These are phyloP conservation scores for Fibroporia radiculosa DNA, from an alignment of 768 basidiomycete genomes.

Conservation along the genomic window DNA sequence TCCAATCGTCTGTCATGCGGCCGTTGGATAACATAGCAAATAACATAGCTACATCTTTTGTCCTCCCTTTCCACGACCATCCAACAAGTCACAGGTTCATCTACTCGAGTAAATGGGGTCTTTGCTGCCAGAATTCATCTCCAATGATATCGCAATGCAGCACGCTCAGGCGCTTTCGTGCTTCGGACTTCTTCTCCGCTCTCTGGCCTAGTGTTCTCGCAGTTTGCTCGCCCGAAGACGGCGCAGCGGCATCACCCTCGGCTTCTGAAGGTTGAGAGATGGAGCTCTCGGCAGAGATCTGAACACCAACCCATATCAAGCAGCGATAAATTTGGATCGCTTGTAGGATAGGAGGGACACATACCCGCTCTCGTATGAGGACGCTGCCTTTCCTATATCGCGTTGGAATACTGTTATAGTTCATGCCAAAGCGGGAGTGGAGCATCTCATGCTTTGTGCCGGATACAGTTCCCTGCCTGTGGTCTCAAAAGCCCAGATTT, in stretches of 20 bases:
- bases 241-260: conserved; percentile 1
- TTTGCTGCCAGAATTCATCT: conserved; percentile 68
- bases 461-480: conserved; percentile 73
- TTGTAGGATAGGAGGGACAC: too few species aligned
- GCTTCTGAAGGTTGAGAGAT: not conserved
- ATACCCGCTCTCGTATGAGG: conserved; percentile 59
- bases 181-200: conserved; percentile 24
- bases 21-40: too few species aligned
- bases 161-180: conserved; percentile 42
- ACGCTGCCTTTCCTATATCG: conserved; percentile 83
- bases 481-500: not conserved
- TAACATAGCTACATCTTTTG: too few species aligned
- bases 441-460: conserved; percentile 90
- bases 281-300: not conserved
- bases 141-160: conserved; percentile 81
- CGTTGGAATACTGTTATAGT: conserved; percentile 72
- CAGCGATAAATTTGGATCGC: too few species aligned
- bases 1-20: too few species aligned
- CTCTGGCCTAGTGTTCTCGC: conserved; percentile 12
- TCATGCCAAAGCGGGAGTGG: conserved; percentile 73
- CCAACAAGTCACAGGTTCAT: too few species aligned
- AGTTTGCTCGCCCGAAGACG: not conserved
- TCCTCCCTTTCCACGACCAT: too few species aligned
- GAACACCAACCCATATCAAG: not conserved
- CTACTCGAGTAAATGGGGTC: conserved; percentile 44